Evolutionary conservation across 257 asterid species (phyloP), one percentile per base, ranked within the genome.

Genomic region (Primulina huaijiensis): DNA sequence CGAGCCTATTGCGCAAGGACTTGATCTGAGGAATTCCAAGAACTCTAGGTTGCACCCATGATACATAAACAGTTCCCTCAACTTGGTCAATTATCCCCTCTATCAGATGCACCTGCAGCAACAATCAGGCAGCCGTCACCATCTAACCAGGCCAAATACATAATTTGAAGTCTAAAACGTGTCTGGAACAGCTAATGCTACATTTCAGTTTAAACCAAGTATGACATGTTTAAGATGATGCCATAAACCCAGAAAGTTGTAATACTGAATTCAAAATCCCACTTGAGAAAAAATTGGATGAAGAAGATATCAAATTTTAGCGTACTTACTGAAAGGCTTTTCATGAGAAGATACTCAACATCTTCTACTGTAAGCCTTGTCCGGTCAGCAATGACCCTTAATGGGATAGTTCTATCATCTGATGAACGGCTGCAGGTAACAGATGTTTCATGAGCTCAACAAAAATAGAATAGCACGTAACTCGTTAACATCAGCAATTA

Each of bases 241-340:
- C 17, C 21, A 50, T 16, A 50, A 50, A 50, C 57, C 57, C 57
- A 17, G 25, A 50, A 50, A 16, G 17, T 50, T 4, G 57, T 14
- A 16, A 50, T 17, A 50, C 57, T 2, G 21, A 50, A 17, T 50
- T 50, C 7, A 50, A 50, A 50, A 46, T 50, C 20, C 17, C 57
- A 16, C 8, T 50, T 5, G 8, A 50, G 21, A 4, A 50, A 23
- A 50, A 50, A 2, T 4, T 50, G 57, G 8, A 50, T 50, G 20
- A 6, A 35, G 4, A 66, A 30, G 53, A 74, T 60, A 60, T 37
- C 4, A 50, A 14, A 43, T 74, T 72, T 29, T 14, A 0, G 33
- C 50, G 69, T 52, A 82, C 97, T 93, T 82, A 93, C 97, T 55
- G 99, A 91, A 58, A 91, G 99, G 81, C 99, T 94, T 95, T 90